phyloP scores from a whole-genome alignment of 2,329 filamentous ascomycete genomes.

The Diaporthe australafricana region DNA sequence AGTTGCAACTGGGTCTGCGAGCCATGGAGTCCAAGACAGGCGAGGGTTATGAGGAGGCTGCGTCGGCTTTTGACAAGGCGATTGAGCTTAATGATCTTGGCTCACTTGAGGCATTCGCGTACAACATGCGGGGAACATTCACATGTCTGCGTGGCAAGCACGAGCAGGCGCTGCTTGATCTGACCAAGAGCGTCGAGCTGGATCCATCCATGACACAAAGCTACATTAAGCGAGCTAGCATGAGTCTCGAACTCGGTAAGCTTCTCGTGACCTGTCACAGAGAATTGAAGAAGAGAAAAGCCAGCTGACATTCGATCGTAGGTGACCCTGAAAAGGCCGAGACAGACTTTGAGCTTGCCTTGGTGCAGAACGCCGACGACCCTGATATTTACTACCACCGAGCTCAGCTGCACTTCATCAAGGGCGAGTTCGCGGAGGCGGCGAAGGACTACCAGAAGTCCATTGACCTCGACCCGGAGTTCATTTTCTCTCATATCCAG shows the following conservation, averaged over 20 bases:
- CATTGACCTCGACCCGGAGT: constrained; percentile 93
- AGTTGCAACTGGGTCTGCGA: constrained; percentile 85
- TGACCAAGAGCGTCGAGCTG: constrained; percentile 93
- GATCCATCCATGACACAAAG: constrained; percentile 91
- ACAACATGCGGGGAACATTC: constrained; percentile 98
- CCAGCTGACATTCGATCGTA: constrained; percentile 52
- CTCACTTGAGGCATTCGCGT: constrained; percentile 88
- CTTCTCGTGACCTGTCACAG: neutral
- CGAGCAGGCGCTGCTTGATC: constrained; percentile 81
- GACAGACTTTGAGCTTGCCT: constrained; percentile 86
- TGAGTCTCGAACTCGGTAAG: constrained; percentile 92
- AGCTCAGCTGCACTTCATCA: constrained; percentile 97
- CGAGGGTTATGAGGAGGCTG: constrained; percentile 91
- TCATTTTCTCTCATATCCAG: constrained; percentile 99
- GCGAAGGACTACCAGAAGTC: constrained; percentile 99
- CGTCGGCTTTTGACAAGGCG: constrained; percentile 87
- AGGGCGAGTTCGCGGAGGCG: constrained; percentile 90
- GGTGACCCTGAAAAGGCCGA: constrained; percentile 88
- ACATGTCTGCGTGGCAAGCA: constrained; percentile 92
- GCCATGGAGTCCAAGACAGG: constrained; percentile 87
- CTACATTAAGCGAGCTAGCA: constrained; percentile 98
- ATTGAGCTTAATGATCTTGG: constrained; percentile 84
- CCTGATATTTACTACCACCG: constrained; percentile 99
- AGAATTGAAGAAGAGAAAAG: too few species aligned
- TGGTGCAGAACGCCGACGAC: constrained; percentile 86